phyloP scores from a whole-genome alignment of 495 filamentous ascomycete genomes.

The Penicillium fimorum region DNA sequence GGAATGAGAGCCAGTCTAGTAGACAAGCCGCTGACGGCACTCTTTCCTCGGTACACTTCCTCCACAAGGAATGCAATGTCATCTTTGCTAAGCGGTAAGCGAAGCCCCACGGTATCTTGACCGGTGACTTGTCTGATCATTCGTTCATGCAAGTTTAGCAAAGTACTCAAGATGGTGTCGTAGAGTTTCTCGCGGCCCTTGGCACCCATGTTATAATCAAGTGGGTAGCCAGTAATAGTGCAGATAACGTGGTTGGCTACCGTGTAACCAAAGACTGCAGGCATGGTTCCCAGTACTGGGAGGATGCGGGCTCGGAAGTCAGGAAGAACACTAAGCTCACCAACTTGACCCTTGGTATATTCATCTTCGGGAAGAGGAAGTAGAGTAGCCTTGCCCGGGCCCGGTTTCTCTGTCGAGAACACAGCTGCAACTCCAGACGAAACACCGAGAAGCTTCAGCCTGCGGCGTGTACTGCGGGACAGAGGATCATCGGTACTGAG shows the following conservation, averaged over 20 bases:
- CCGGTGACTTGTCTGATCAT: slow-evolving; percentile 56
- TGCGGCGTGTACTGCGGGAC: slow-evolving; percentile 76
- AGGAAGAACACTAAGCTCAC: slow-evolving; percentile 81
- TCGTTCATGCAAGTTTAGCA: slow-evolving; percentile 77
- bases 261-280: slow-evolving; percentile 88
- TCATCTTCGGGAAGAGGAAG: slow-evolving; percentile 87
- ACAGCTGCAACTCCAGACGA: slow-evolving; percentile 83
- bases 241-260: slow-evolving; percentile 90
- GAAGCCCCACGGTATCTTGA: slow-evolving; percentile 66
- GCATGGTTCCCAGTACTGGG: slow-evolving; percentile 95
- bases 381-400: slow-evolving; percentile 85
- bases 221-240: slow-evolving; percentile 80
- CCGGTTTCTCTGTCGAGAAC: slow-evolving; percentile 89
- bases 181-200: slow-evolving; percentile 89
- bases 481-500: slow-evolving; percentile 86
- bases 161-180: slow-evolving; percentile 67
- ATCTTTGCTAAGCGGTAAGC: slow-evolving; percentile 69
- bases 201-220: slow-evolving; percentile 69
- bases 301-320: slow-evolving; percentile 93
- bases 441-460: slow-evolving; percentile 77
- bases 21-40: slow-evolving; percentile 74
- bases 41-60: slow-evolving; percentile 83
- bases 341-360: slow-evolving; percentile 80
- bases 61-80: slow-evolving; percentile 87
- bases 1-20: slow-evolving; percentile 73